Conservation (phyloP, 345 rosid genomes). For the Arabidopsis arenosa region DNA sequence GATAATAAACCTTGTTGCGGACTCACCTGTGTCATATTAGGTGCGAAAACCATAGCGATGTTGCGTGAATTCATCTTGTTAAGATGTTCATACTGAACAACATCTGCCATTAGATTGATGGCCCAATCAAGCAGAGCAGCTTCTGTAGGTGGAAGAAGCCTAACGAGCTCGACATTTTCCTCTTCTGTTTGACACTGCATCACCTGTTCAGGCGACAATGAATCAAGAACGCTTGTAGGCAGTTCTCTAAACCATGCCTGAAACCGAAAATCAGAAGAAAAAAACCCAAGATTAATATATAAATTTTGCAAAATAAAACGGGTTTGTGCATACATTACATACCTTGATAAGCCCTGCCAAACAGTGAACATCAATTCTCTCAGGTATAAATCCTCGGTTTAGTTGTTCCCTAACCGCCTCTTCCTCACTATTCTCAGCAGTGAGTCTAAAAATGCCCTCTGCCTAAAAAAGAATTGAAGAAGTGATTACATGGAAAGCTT, state of each 20-base stretch:
- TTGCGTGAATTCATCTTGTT: conserved; percentile 98
- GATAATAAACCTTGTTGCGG: neutral
- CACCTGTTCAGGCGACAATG: conserved; percentile 79
- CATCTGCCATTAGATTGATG: conserved; percentile 92
- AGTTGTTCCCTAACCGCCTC: conserved; percentile 86
- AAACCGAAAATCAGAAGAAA: conserved; percentile 6
- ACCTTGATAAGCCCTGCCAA: conserved; percentile 79
- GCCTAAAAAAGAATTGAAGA: conserved; percentile 50
- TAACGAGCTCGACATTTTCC: conserved; percentile 75
- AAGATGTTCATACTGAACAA: conserved; percentile 70
- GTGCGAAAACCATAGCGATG: conserved; percentile 97
- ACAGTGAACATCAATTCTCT: conserved; percentile 81
- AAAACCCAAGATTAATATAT: neutral
- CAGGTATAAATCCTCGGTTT: conserved; percentile 76
- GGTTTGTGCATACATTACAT: neutral
- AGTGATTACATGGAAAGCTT: neutral
- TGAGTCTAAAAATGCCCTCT: conserved; percentile 92
- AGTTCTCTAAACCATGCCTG: conserved; percentile 99
- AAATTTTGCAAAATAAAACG: neutral
- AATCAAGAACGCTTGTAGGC: conserved; percentile 83
- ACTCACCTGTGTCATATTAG: conserved; percentile 93
- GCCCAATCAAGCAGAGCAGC: conserved; percentile 91
- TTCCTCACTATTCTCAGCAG: conserved; percentile 85
- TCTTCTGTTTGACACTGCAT: conserved; percentile 89
- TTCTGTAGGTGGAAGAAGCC: conserved; percentile 84